Conservation (phyloP, 192 early-diverging fungal genomes). For the Coemansia sp. region DNA sequence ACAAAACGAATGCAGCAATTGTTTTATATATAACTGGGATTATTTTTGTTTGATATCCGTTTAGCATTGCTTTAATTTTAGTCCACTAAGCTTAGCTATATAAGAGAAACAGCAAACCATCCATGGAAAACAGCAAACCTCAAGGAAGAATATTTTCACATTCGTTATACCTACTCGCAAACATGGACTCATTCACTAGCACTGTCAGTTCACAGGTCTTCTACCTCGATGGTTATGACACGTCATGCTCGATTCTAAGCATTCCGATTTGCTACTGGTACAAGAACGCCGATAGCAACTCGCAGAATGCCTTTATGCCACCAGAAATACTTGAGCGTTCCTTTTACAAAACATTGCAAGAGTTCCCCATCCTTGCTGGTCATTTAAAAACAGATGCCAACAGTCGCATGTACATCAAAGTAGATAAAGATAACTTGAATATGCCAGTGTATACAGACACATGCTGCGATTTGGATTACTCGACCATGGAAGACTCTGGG, state of each 20-base stretch:
- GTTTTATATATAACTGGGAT: no score
- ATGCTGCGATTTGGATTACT: constrained; percentile 2
- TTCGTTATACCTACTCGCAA: not conserved
- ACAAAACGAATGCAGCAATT: no score
- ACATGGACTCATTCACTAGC: constrained; percentile 3
- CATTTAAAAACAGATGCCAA: not conserved
- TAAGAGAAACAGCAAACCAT: no score
- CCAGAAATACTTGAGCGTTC: constrained; percentile 7
- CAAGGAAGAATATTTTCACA: not conserved
- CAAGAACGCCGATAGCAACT: not conserved
- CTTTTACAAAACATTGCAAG: constrained; percentile 13
- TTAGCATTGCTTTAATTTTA: no score
- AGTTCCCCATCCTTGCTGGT: constrained; percentile 29
- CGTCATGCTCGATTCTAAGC: not conserved
- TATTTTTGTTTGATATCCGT: no score
- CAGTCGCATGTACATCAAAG: not conserved
- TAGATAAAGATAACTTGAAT: constrained; percentile 18
- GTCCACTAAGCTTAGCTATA: no score
- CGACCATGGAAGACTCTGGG: not conserved
- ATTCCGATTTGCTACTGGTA: constrained; percentile 14
- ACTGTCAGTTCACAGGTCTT: constrained; percentile 4
- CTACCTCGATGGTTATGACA: constrained; percentile 9
- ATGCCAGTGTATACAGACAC: constrained; percentile 29
- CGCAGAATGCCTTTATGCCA: constrained; percentile 15
- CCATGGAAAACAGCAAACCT: no score